Evolutionary conservation across 164 flowering plant genomes (phyloP), one percentile per base, ranked within the genome.

Genomic region (Vitis labrusca): DNA sequence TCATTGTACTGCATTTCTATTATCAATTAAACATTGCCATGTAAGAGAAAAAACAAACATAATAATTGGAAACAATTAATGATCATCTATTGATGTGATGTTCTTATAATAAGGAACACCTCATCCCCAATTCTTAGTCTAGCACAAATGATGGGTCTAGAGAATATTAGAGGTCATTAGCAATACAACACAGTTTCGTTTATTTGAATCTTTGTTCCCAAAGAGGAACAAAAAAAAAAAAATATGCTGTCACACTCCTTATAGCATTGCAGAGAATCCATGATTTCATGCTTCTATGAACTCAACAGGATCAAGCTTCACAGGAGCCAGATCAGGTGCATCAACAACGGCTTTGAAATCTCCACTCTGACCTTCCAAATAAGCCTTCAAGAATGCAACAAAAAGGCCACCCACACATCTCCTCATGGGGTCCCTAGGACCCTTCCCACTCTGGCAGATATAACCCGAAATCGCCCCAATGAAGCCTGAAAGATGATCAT

Each of bases 361-460:
- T 9, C 16, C 30, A 3, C 3, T 29, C 0, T 67, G 55, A 16
- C 67, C 80, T 12, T 69, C 66, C 65, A 81, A 70, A 66, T 65
- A 74, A 50, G 77, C 77, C 66, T 64, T 70, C 44, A 84, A 19
- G 63, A 82, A 84, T 1, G 91, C 87, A 2, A 87, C 88, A 3
- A 75, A 74, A n/a, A 77, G 57, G 47, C 91, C 91, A 12, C 88
- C 88, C 0, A 76, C 85, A 61, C 72, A 66, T 54, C 70, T 78
- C 78, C 91, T 79, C 91, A 85, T 78, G 1, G 64, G 72, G 1
- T 75, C 80, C 71, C 66, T 80, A 3, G 64, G 13, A 9, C 69
- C 70, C 15, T 59, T 73, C 9, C 86, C 84, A 11, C 61, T 75
- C 69, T 60, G 69, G 66, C 86, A 87, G 8, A 61, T 0, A 27